Evolutionary conservation across 2,329 filamentous ascomycete genomes (phyloP).

Genomic region (Penicillium sp.): DNA sequence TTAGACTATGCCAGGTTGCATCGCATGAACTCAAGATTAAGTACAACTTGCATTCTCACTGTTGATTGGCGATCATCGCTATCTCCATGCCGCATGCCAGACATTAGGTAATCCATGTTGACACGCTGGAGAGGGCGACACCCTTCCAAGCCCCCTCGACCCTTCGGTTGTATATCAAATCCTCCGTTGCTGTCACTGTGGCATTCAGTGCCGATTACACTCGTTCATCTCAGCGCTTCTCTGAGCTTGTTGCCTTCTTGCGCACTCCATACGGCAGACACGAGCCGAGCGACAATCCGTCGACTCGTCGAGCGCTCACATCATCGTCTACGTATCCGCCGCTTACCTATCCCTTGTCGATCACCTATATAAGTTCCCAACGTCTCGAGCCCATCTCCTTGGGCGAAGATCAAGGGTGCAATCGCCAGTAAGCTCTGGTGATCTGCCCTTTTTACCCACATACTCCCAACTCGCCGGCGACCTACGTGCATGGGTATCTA

Average conservation of each 20-base stretch:
- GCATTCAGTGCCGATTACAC: constrained; percentile 33
- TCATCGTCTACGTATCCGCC: constrained; percentile 8
- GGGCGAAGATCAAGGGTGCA: background rate
- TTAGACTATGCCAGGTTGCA: background rate
- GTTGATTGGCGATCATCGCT: constrained; percentile 7
- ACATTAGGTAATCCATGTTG: constrained; percentile 20
- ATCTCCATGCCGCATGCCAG: background rate
- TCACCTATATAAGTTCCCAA: constrained; percentile 8
- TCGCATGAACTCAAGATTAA: background rate
- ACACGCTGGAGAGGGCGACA: constrained; percentile 13
- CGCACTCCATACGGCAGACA: background rate
- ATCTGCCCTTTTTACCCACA: background rate
- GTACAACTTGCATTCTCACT: background rate
- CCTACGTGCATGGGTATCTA: constrained; percentile 14
- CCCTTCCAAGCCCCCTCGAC: background rate
- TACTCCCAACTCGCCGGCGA: background rate
- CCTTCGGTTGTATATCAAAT: background rate
- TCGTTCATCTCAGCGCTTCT: constrained; percentile 25
- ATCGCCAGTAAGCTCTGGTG: background rate
- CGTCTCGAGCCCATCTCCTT: background rate
- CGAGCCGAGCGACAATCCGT: background rate
- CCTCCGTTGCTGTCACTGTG: constrained; percentile 11
- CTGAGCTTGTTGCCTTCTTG: background rate
- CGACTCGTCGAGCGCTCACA: constrained; percentile 10
- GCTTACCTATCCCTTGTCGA: constrained; percentile 7